Percentiles rank a stretch among this genome's conserved stretches.
These are phyloP conservation scores for Ustilago crameri DNA, from an alignment of 1,284 basidiomycete genomes.

Conservation along the genomic window DNA sequence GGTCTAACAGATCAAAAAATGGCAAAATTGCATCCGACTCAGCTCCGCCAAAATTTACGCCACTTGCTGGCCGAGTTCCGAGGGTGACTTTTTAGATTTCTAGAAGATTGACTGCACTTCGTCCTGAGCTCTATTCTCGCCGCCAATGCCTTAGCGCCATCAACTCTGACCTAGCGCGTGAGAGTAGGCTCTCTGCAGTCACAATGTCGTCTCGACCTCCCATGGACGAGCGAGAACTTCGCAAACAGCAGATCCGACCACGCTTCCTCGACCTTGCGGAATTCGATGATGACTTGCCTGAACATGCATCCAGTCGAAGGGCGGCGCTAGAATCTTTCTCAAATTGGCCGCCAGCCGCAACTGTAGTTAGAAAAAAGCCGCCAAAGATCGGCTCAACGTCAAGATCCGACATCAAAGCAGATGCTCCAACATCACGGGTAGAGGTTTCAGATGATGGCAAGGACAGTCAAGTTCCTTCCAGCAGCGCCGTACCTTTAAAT, in stretches of 20 bases:
- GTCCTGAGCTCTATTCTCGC: neutral
- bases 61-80: conserved; percentile 30
- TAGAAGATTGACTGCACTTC: neutral
- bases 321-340: conserved; percentile 35
- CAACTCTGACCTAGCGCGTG: neutral
- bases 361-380: conserved; percentile 43
- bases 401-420: conserved; percentile 20
- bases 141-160: neutral
- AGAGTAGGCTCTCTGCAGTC: neutral
- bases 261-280: conserved; percentile 53
- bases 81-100: conserved; percentile 18
- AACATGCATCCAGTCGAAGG: conserved; percentile 17
- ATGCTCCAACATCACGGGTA: neutral
- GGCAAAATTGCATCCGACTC: neutral
- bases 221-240: conserved; percentile 25
- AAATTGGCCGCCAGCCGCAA: conserved; percentile 59
- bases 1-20: conserved; percentile 10
- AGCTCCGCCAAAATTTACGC: neutral
- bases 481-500: too few species aligned
- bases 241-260: conserved; percentile 56
- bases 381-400: conserved; percentile 31
- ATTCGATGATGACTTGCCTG: conserved; percentile 34
- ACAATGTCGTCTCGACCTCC: conserved; percentile 27
- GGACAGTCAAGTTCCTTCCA: neutral
- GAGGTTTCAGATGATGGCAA: neutral